Conservation (phyloP, 805 yeast species). For the Kodamaea kaohsiungensis region DNA sequence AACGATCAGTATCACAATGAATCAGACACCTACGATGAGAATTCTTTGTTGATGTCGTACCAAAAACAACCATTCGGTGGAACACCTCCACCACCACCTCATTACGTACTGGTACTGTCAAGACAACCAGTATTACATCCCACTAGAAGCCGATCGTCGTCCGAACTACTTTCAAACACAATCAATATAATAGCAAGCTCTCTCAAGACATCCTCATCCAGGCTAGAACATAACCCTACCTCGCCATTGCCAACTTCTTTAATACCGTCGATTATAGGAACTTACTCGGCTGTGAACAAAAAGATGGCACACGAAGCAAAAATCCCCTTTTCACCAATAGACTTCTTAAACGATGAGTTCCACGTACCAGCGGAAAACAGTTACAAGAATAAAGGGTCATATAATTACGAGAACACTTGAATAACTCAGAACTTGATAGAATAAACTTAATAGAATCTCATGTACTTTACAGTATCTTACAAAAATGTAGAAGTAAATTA, state of each 20-base stretch:
- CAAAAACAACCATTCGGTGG: background rate
- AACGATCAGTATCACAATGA: background rate
- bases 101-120: slow-evolving; percentile 10
- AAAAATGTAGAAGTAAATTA: background rate
- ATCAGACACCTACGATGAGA: slow-evolving; percentile 9
- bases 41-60: slow-evolving; percentile 4
- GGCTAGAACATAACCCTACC: slow-evolving; percentile 9
- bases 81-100: slow-evolving; percentile 8
- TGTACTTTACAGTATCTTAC: background rate
- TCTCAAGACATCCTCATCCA: slow-evolving; percentile 2
- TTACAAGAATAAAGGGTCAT: slow-evolving; percentile 1
- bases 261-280: slow-evolving; percentile 42
- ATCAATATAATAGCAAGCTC: slow-evolving; percentile 16
- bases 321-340: slow-evolving; percentile 43
- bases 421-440: background rate
- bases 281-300: slow-evolving; percentile 36
- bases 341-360: slow-evolving; percentile 38
- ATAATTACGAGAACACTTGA: background rate
- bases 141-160: background rate
- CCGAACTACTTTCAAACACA: slow-evolving; percentile 1
- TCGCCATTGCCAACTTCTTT: slow-evolving; percentile 32
- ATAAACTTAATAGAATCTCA: background rate
- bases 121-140: background rate
- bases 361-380: slow-evolving; percentile 11
- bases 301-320: slow-evolving; percentile 37